Evolutionary conservation across 2,329 filamentous ascomycete species (phyloP).

Genomic region (Pyricularia sp.): DNA sequence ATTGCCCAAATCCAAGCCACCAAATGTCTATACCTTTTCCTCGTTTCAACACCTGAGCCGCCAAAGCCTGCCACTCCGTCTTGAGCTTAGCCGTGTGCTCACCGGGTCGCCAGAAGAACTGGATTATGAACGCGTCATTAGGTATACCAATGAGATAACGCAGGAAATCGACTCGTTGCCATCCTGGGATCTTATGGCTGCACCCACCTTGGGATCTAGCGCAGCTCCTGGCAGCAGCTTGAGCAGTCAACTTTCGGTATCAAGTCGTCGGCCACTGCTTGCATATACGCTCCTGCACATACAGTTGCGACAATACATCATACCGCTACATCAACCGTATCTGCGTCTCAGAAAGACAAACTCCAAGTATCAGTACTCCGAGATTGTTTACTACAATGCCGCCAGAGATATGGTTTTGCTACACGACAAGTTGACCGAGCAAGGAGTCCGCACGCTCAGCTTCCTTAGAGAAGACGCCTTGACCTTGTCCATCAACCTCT

Average conservation of each 20-base stretch:
- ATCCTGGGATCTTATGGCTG: conserved; percentile 36
- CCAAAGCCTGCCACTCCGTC: conserved; percentile 44
- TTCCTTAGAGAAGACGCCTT: conserved; percentile 51
- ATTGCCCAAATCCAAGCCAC: conserved; percentile 40
- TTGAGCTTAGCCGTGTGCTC: conserved; percentile 47
- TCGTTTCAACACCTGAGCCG: conserved; percentile 50
- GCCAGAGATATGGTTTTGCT: conserved; percentile 53
- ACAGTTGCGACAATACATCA: conserved; percentile 52
- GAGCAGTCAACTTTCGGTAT: conserved; percentile 19
- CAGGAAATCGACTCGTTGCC: conserved; percentile 52
- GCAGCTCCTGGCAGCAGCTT: neutral
- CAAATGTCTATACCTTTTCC: conserved; percentile 45
- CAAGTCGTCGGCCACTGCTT: conserved; percentile 43
- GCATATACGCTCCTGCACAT: conserved; percentile 52
- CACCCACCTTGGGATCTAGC: neutral
- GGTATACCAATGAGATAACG: conserved; percentile 50
- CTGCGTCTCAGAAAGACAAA: conserved; percentile 49
- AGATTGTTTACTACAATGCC: conserved; percentile 54
- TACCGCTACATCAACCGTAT: conserved; percentile 51
- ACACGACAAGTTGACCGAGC: conserved; percentile 50
- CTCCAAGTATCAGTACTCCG: conserved; percentile 53
- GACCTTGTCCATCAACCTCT: conserved; percentile 51
- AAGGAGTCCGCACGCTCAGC: conserved; percentile 48
- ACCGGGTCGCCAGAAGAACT: conserved; percentile 44
- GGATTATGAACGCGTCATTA: conserved; percentile 53